Percentiles rank a stretch among this genome's conserved stretches.
Evolutionary conservation across 2,329 filamentous ascomycete species (phyloP).

Genomic region (Botrytis byssoidea): DNA sequence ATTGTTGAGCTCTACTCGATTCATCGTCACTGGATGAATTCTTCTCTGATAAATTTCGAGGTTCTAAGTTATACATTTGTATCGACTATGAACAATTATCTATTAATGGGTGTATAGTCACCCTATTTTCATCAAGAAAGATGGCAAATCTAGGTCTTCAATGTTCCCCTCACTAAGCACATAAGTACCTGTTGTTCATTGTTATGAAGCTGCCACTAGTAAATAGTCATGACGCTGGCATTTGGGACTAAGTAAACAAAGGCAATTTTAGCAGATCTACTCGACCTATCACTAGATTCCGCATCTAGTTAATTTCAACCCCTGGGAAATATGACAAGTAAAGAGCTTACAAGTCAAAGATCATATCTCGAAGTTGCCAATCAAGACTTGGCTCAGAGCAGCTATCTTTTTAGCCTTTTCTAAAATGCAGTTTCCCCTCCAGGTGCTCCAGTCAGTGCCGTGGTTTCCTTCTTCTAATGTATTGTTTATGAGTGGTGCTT

Average conservation of each 20-base stretch:
- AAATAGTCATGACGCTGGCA: constrained; percentile 1
- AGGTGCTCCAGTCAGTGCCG: not conserved
- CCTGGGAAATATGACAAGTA: not conserved
- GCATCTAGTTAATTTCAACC: not conserved
- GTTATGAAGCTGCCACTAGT: not conserved
- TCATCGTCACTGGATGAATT: not conserved
- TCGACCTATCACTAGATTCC: not conserved
- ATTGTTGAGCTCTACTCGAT: rapidly evolving
- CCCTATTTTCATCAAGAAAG: too few relatives aligned
- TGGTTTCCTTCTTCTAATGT: not conserved
- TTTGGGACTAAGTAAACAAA: not conserved
- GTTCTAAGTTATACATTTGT: not conserved
- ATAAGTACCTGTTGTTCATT: not conserved
- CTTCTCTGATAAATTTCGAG: not conserved
- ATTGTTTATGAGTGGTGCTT: not conserved
- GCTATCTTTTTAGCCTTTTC: not conserved
- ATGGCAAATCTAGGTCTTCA: not conserved
- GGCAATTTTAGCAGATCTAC: not conserved
- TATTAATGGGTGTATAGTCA: not conserved
- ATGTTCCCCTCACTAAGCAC: not conserved
- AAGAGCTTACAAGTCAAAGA: not conserved
- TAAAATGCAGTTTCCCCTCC: not conserved
- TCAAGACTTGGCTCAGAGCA: not conserved
- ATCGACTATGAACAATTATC: not conserved
- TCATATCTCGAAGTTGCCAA: not conserved